Conservation (phyloP, 2,329 filamentous ascomycete genomes). For the Penicillium capsulatum region DNA sequence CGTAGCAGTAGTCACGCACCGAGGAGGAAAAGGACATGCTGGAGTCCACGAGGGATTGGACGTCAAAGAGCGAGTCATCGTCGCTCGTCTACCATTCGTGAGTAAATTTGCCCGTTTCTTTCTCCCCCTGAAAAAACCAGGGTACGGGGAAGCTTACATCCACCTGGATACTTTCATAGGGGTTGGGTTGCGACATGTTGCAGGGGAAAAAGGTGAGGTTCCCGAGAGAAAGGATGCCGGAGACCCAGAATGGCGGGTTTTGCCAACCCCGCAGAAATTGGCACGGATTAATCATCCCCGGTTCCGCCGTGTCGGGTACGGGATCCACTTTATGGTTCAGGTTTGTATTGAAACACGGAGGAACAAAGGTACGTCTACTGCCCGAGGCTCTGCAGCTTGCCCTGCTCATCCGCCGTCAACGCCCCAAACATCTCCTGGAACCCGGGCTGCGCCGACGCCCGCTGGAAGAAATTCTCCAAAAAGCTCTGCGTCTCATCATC, state of each 20-base stretch:
- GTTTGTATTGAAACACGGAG: not conserved
- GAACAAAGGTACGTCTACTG: too few relatives aligned
- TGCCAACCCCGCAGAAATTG: not conserved
- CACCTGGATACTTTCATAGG: conserved; percentile 30
- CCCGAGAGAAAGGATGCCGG: conserved; percentile 12
- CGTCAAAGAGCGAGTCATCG: conserved; percentile 33
- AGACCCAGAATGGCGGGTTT: conserved; percentile 4
- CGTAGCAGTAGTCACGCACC: conserved; percentile 36
- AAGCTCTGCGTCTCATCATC: conserved; percentile 91
- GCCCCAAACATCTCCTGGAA: conserved; percentile 54
- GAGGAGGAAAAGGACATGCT: conserved; percentile 40
- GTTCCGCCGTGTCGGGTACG: not conserved
- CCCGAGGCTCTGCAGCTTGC: conserved; percentile 35
- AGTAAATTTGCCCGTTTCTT: not conserved
- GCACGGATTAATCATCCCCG: not conserved
- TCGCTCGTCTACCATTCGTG: conserved; percentile 28
- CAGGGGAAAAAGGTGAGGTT: not conserved
- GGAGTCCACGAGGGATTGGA: conserved; percentile 37
- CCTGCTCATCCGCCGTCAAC: conserved; percentile 51
- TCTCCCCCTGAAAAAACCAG: too few relatives aligned
- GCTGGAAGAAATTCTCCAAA: conserved; percentile 73
- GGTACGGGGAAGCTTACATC: conserved; percentile 28
- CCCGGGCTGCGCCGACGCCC: conserved; percentile 49
- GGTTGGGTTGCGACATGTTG: conserved; percentile 30
- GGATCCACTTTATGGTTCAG: not conserved